Evolutionary conservation across 768 basidiomycete species (phyloP).

Genomic region (Collybia nuda): DNA sequence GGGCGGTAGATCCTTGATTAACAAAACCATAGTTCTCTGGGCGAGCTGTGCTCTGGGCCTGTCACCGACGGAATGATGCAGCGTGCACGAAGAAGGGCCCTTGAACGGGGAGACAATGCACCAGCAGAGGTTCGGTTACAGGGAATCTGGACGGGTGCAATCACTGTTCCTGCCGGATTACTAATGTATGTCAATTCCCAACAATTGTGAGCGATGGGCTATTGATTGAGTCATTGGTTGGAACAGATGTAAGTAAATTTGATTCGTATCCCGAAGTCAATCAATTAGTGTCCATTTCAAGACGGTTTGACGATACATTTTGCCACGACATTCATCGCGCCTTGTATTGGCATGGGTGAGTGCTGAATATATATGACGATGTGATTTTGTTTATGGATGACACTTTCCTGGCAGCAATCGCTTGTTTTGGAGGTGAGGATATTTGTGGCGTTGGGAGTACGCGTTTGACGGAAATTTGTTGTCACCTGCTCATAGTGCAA

Average conservation of each 20-base stretch:
- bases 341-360: slow-evolving; percentile 33
- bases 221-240: too few species aligned
- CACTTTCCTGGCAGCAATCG: slow-evolving; percentile 22
- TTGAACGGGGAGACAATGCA: slow-evolving; percentile 20
- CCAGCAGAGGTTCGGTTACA: slow-evolving; percentile 34
- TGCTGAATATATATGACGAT: background rate
- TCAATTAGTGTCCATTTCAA: slow-evolving; percentile 7
- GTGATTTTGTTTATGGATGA: background rate
- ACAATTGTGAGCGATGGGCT: background rate
- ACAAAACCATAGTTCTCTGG: slow-evolving; percentile 21
- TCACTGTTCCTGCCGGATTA: slow-evolving; percentile 31
- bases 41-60: slow-evolving; percentile 35
- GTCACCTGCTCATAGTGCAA: slow-evolving; percentile 23
- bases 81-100: slow-evolving; percentile 26
- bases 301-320: slow-evolving; percentile 32
- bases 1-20: too few species aligned
- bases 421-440: slow-evolving; percentile 34
- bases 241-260: slow-evolving; percentile 5
- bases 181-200: slow-evolving; percentile 25
- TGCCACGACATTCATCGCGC: background rate
- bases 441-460: too few species aligned
- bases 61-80: slow-evolving; percentile 36
- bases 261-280: background rate
- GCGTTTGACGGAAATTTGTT: background rate
- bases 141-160: slow-evolving; percentile 38